Conservation (phyloP, 768 basidiomycete genomes). For the Mycena galopus region DNA sequence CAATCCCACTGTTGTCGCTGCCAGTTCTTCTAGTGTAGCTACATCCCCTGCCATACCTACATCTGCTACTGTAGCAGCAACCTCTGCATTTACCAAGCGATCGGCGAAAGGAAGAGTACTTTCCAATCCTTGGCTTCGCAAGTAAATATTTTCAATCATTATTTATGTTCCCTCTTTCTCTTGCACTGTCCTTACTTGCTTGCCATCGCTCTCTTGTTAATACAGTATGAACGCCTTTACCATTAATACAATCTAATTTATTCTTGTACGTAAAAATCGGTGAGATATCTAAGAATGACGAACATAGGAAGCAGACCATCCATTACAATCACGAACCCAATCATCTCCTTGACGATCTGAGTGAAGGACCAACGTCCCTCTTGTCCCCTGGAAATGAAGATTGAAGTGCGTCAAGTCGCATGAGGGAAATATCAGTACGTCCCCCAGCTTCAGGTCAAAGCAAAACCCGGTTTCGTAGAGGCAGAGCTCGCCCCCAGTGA, state of each 20-base stretch:
- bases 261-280: not conserved
- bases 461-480: conserved; percentile 1
- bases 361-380: conserved; percentile 3
- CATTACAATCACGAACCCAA: no score
- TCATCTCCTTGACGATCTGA: not conserved
- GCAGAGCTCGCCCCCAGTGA: conserved; percentile 6
- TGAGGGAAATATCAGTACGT: not conserved
- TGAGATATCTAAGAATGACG: not conserved
- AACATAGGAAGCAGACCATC: not conserved
- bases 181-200: not conserved
- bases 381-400: not conserved
- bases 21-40: no score
- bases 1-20: no score
- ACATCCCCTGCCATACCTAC: no score
- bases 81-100: no score
- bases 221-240: not conserved
- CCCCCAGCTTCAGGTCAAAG: not conserved
- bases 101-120: no score
- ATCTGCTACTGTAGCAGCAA: no score
- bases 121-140: no score
- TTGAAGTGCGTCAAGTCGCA: conserved; percentile 10
- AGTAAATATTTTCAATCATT: no score
- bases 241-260: conserved; percentile 24
- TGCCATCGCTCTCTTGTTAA: not conserved
- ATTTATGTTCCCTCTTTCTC: no score